A percentile compares a stretch with the other conserved stretches of the same genome.
These are phyloP conservation scores for Xerocomus potaroensis DNA, from an alignment of 768 basidiomycete genomes.

Conservation along the genomic window DNA sequence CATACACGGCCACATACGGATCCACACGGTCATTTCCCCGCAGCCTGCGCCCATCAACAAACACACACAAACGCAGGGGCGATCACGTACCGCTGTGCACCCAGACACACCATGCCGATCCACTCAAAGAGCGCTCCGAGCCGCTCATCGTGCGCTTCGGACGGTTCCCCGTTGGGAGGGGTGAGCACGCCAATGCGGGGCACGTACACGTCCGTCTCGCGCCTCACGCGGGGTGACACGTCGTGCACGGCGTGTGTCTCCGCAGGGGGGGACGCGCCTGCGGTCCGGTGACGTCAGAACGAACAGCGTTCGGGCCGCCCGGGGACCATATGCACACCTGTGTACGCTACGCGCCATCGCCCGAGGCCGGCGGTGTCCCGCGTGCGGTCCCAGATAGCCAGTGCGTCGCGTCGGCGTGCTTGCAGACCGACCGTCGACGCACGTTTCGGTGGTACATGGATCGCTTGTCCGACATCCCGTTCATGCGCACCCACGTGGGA, in stretches of 20 bases:
- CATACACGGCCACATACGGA: slow-evolving; percentile 66
- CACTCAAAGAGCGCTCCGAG: slow-evolving; percentile 59
- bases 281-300: no score
- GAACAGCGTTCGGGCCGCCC: no score
- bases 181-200: slow-evolving; percentile 34
- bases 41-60: slow-evolving; percentile 39
- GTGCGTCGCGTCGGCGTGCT: slow-evolving; percentile 36
- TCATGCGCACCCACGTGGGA: no score
- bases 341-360: slow-evolving; percentile 45
- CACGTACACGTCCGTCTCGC: slow-evolving; percentile 35
- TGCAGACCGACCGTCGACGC: slow-evolving; percentile 34
- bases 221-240: slow-evolving; percentile 23
- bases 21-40: slow-evolving; percentile 60
- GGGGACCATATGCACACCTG: no score
- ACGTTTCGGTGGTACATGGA: slow-evolving; percentile 42
- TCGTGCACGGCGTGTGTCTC: slow-evolving; percentile 1
- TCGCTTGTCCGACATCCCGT: slow-evolving; percentile 37
- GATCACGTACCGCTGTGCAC: slow-evolving; percentile 53
- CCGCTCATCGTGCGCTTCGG: slow-evolving; percentile 51
- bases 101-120: slow-evolving; percentile 66
- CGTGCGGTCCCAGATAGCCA: slow-evolving; percentile 48
- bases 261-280: slow-evolving; percentile 17
- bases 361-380: slow-evolving; percentile 31
- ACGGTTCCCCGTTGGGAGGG: slow-evolving; percentile 43
- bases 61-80: background rate